These are phyloP conservation scores for Hylodesmum podocarpum DNA, from an alignment of 306 rosid species.

Conservation along the genomic window DNA sequence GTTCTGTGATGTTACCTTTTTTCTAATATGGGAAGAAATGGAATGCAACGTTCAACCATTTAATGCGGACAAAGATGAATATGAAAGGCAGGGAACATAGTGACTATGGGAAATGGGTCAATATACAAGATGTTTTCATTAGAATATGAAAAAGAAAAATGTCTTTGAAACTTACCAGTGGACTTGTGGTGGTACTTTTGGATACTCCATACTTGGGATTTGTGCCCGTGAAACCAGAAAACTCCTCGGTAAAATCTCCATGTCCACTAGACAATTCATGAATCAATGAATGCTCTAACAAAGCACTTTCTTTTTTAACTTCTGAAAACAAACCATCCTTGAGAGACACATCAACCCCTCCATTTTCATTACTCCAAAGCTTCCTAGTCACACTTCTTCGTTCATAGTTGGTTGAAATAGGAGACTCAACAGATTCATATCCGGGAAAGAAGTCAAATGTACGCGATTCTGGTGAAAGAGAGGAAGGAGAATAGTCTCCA, in stretches of 20 bases:
- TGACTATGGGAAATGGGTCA: not conserved
- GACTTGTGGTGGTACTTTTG: conserved; percentile 67
- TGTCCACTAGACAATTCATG: conserved; percentile 22
- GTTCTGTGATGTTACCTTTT: not conserved
- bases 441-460: conserved; percentile 64
- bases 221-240: conserved; percentile 56
- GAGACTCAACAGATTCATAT: conserved; percentile 63
- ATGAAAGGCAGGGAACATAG: not conserved
- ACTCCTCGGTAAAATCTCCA: conserved; percentile 46
- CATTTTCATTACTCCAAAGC: conserved; percentile 68
- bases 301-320: conserved; percentile 33
- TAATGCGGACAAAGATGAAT: not conserved
- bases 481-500: conserved; percentile 48
- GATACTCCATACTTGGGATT: conserved; percentile 48
- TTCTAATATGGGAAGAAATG: not conserved
- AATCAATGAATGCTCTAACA: conserved; percentile 35
- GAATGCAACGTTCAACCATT: not conserved
- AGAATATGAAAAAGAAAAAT: not conserved
- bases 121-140: not conserved
- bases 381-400: conserved; percentile 63
- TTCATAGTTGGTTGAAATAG: conserved; percentile 48
- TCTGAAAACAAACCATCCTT: conserved; percentile 75
- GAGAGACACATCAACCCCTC: conserved; percentile 80
- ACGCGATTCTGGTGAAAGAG: conserved; percentile 69
- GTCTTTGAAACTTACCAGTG: conserved; percentile 50